Conservation (phyloP, 345 rosid species). For the Triadica sebifera region DNA sequence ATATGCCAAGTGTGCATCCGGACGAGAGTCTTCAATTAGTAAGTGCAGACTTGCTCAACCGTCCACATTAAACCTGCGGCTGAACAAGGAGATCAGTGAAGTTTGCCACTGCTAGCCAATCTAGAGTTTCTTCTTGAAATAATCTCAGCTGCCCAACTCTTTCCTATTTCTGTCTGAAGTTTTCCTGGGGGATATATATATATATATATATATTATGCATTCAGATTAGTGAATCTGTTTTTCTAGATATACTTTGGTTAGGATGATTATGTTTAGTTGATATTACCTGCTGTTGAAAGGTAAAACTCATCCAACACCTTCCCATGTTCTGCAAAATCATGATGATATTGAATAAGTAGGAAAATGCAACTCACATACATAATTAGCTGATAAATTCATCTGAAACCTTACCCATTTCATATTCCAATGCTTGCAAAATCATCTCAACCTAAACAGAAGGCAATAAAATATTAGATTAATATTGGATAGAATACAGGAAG, state of each 20-base stretch:
- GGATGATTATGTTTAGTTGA: not conserved
- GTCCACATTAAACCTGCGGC: not conserved
- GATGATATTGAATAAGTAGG: constrained; percentile 20
- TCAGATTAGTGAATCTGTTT: not conserved
- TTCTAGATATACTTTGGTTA: not conserved
- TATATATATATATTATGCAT: too few relatives aligned
- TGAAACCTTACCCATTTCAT: constrained; percentile 61
- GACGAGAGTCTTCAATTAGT: not conserved
- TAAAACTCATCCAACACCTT: constrained; percentile 89
- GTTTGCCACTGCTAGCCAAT: constrained; percentile 33
- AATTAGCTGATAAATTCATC: not conserved
- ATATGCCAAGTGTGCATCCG: not conserved
- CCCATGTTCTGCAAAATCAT: constrained; percentile 65
- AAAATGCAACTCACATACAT: not conserved
- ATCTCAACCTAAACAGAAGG: constrained; percentile 64
- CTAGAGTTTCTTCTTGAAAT: constrained; percentile 65
- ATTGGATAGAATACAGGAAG: constrained; percentile 4
- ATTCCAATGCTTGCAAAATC: constrained; percentile 94
- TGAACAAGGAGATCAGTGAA: constrained; percentile 27
- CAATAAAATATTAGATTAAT: not conserved
- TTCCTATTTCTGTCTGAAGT: constrained; percentile 86
- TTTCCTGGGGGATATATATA: constrained; percentile 74
- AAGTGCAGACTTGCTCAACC: not conserved
- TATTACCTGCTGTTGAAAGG: constrained; percentile 83
- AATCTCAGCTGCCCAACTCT: constrained; percentile 88